Conservation (phyloP, 2,329 filamentous ascomycete genomes). For the Aspergillus versicolor region DNA sequence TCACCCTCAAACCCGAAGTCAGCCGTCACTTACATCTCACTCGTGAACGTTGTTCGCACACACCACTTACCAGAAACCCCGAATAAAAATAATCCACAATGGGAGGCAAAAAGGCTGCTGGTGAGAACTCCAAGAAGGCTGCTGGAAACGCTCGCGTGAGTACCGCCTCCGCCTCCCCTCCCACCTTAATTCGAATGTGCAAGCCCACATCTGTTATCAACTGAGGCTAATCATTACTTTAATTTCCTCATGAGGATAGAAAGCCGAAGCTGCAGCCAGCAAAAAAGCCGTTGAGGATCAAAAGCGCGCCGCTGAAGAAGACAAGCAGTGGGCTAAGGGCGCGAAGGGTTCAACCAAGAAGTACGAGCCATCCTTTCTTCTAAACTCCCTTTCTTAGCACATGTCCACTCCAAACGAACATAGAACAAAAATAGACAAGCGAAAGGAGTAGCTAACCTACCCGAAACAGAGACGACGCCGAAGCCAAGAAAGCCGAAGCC, state of each 20-base stretch:
- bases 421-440: not conserved
- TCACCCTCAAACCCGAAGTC: not conserved
- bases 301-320: slow-evolving; percentile 66
- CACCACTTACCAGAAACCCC: not conserved
- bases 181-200: slow-evolving; percentile 24
- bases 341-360: slow-evolving; percentile 84
- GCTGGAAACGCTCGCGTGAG: slow-evolving; percentile 70
- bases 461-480: slow-evolving; percentile 70
- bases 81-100: slow-evolving; percentile 46
- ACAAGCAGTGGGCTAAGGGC: slow-evolving; percentile 79
- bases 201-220: slow-evolving; percentile 10
- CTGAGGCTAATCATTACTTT: not conserved
- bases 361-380: slow-evolving; percentile 51
- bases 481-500: slow-evolving; percentile 76
- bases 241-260: slow-evolving; percentile 50
- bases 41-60: too few relatives aligned
- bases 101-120: slow-evolving; percentile 66
- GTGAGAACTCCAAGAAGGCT: slow-evolving; percentile 83
- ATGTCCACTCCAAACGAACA: not conserved
- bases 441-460: not conserved
- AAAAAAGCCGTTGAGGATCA: slow-evolving; percentile 73
- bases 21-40: not conserved
- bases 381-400: not conserved
- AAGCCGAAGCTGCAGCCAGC: slow-evolving; percentile 79
- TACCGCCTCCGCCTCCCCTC: slow-evolving; percentile 5